Evolutionary conservation across 1,284 basidiomycete genomes (phyloP).

Genomic region (Ceratobasidium sp.): DNA sequence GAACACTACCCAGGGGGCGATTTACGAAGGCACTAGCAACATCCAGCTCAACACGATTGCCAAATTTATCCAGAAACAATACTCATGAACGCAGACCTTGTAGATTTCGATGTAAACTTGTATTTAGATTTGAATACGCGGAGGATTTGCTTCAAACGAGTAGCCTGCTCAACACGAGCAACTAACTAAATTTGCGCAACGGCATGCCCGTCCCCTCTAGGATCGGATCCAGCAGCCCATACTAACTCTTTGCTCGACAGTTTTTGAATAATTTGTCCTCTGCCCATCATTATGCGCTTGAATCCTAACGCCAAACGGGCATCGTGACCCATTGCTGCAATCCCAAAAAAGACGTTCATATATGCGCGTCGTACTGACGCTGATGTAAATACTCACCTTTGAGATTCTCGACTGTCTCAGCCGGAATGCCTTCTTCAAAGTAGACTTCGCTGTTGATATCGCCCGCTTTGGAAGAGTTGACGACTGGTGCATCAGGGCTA

Average conservation of each 20-base stretch:
- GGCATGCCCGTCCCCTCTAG: slow-evolving; percentile 89
- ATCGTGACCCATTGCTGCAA: slow-evolving; percentile 86
- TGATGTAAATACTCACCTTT: slow-evolving; percentile 62
- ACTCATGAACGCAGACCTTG: slow-evolving; percentile 60
- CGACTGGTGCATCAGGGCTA: slow-evolving; percentile 69
- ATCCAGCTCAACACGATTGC: slow-evolving; percentile 98
- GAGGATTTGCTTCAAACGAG: not conserved
- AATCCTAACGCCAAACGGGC: slow-evolving; percentile 74
- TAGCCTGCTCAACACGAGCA: not conserved
- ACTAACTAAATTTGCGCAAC: slow-evolving; percentile 85
- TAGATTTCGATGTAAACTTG: not conserved
- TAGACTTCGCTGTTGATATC: slow-evolving; percentile 87
- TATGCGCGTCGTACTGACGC: not conserved
- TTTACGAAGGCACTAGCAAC: slow-evolving; percentile 96
- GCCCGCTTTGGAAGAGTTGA: slow-evolving; percentile 64
- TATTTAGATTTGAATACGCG: slow-evolving; percentile 6
- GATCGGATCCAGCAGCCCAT: slow-evolving; percentile 92
- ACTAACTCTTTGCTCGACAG: slow-evolving; percentile 75
- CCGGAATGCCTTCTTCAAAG: slow-evolving; percentile 85
- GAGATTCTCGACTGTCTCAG: slow-evolving; percentile 72
- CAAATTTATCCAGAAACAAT: slow-evolving; percentile 87
- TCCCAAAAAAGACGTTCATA: not conserved
- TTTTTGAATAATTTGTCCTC: slow-evolving; percentile 93
- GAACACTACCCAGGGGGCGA: slow-evolving; percentile 74
- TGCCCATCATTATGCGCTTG: slow-evolving; percentile 81